Base-by-base conservation (phyloP, 2,329 filamentous ascomycete genomes). In the Hymenoscyphus infarciens region DNA sequence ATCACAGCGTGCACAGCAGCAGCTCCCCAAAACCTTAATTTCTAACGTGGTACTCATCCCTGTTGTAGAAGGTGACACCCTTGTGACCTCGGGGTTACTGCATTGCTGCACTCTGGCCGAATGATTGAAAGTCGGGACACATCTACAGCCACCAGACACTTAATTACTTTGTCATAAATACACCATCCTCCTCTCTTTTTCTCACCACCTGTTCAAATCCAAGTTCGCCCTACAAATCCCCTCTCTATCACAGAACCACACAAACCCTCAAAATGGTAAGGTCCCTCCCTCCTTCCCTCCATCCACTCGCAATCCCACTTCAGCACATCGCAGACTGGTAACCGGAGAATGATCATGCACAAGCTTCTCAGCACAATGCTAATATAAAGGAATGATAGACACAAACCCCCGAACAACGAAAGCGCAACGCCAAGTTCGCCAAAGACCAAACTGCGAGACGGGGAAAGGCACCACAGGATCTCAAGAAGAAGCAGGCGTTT, bases 351-450 rank as follows among this genome's bases (percentile, higher is more conserved):
- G 33, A 42, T 6, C 39, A 42, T 49, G 11, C 19, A 22, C 7
- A 22, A 16, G 1, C n/a, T 19, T n/a, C 5, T 42, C 39, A 6
- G 39, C 39, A 7, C n/a, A 22, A 11, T 22, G 11, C 42, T 49
- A 49, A 49, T 7, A 13, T 13, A 8, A 22, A 1, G 7, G 11
- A 8, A 22, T 27, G 19, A 13, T 72, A 92, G 90, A 89, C 87
- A 70, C 90, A 94, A 87, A 95, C 91, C 69, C 90, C 88, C 70
- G 85, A 91, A 77, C 91, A 95, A 81, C 88, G 91, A 76, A 86
- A 86, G 73, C 87, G 88, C 67, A 95, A 95, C 80, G 85, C 85
- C 73, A 89, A 89, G 77, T 96, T 91, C 78, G 87, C 83, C 69
- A 88, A 88, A 75, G 82, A 84, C 60, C 87, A 94, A 75, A 86